phyloP scores from a whole-genome alignment of 148 eudicot genomes.

The Rhododendron henanense region DNA sequence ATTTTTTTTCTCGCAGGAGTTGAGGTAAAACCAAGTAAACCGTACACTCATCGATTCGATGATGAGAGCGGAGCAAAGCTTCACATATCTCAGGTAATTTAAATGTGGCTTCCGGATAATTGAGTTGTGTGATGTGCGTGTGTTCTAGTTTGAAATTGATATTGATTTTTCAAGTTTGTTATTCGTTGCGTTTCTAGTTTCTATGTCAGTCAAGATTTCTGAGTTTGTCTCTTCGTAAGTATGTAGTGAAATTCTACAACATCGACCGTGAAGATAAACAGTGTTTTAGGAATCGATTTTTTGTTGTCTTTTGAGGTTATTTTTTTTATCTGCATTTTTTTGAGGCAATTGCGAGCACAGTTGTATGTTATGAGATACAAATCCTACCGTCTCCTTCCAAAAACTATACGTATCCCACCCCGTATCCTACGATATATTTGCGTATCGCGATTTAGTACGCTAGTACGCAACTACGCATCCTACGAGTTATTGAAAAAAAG shows the following conservation, averaged over 20 bases:
- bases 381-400: neutral
- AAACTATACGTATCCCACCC: neutral
- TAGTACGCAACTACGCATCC: too few relatives aligned
- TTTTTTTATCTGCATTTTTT: neutral
- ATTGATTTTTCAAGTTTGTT: neutral
- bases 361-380: neutral
- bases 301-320: neutral
- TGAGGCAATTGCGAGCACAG: too few relatives aligned
- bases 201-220: neutral
- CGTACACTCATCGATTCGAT: conserved; percentile 35
- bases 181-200: neutral
- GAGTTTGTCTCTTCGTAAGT: too few relatives aligned
- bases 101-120: neutral
- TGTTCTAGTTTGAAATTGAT: neutral
- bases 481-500: too few relatives aligned
- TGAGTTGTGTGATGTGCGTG: neutral
- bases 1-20: conserved; percentile 33
- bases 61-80: conserved; percentile 47
- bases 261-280: too few relatives aligned
- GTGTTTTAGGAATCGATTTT: too few relatives aligned
- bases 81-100: conserved; percentile 64
- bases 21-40: conserved; percentile 49
- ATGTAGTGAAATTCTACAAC: too few relatives aligned
- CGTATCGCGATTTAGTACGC: too few relatives aligned
- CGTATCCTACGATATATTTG: neutral